Evolutionary conservation across 2,329 filamentous ascomycete genomes (phyloP).

Genomic region (Teratosphaeria destructans): DNA sequence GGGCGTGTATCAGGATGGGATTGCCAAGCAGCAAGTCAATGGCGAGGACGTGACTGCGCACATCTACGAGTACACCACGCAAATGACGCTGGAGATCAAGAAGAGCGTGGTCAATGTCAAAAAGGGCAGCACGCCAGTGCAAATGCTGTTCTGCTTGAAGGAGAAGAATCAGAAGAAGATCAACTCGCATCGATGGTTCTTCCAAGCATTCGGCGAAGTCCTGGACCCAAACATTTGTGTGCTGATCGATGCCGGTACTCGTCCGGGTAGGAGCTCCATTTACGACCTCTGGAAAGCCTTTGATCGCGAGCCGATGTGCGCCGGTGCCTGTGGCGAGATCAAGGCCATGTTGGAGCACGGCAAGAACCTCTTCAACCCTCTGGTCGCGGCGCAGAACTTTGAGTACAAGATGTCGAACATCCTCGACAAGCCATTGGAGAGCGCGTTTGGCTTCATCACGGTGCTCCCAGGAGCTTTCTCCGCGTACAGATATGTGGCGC

Average conservation of each 20-base stretch:
- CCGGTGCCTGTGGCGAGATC: conserved; percentile 94
- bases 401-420: conserved; percentile 99
- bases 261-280: conserved; percentile 85
- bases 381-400: conserved; percentile 95
- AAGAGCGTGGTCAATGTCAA: conserved; percentile 79
- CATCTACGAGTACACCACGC: conserved; percentile 87
- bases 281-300: conserved; percentile 99
- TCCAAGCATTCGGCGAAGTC: conserved; percentile 87
- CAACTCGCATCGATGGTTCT: conserved; percentile 99
- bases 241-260: conserved; percentile 88
- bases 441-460: conserved; percentile 93
- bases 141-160: conserved; percentile 96
- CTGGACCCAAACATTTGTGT: conserved; percentile 95
- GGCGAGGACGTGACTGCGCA: conserved; percentile 92
- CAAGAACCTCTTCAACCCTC: conserved; percentile 81
- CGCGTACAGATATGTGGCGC: conserved; percentile 87
- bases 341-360: conserved; percentile 91
- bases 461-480: conserved; percentile 96
- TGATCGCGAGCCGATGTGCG: conserved; percentile 94
- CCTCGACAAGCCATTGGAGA: conserved; percentile 92
- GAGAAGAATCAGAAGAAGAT: conserved; percentile 99
- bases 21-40: conserved; percentile 97
- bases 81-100: conserved; percentile 80
- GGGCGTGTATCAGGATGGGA: conserved; percentile 96
- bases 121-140: conserved; percentile 75